Base-by-base conservation (phyloP, 1,284 basidiomycete species). In the Microbotryum saponariae region DNA sequence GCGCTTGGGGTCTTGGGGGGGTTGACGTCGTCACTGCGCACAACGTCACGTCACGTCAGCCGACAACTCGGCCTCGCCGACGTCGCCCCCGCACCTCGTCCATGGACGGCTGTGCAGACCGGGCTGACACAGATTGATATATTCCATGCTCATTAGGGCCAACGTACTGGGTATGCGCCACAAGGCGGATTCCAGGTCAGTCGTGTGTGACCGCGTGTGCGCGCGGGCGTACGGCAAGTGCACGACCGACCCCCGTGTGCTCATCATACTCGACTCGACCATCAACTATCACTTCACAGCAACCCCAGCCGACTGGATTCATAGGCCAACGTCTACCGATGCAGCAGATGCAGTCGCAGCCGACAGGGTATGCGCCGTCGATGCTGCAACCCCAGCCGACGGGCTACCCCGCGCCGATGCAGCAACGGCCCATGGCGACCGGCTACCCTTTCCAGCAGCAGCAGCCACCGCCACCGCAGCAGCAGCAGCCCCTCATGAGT, bases 401-500 rank as follows among this genome's bases (percentile, higher is more conserved):
- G 2, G 71, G 70, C n/a, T 72, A 70, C 60, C 56, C 66, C 25
- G 57, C 64, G 18, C 60, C 58, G 18, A 54, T 54, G 12, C 48
- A 51, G 56, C 63, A 65, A 51, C 55, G 50, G 9, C 68, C 69
- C 20, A 64, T 64, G 66, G 33, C 46, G 6, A 70, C 66, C 5
- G 66, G 63, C 7, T 64, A 60, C 61, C 48, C 29, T 27, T 85
- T 82, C 69, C 82, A 82, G 63, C 80, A 81, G 61, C 79, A 76
- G 61, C 79, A 78, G 60, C 21, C 75, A 74, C 63, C 75, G 72
- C 16, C 79, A 81, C 64, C 75, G 81, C 73, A 8, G 10, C 49
- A 77, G 79, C 54, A 75, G 85, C 83, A 86, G 71, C 77, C 77
- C 14, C 84, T 60, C 45, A 54, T 51, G 12, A 80, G 88, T 20